Evolutionary conservation across 1,284 basidiomycete genomes (phyloP), one percentile per base, ranked within the genome.

Genomic region (Pulchroboletus neoregius): DNA sequence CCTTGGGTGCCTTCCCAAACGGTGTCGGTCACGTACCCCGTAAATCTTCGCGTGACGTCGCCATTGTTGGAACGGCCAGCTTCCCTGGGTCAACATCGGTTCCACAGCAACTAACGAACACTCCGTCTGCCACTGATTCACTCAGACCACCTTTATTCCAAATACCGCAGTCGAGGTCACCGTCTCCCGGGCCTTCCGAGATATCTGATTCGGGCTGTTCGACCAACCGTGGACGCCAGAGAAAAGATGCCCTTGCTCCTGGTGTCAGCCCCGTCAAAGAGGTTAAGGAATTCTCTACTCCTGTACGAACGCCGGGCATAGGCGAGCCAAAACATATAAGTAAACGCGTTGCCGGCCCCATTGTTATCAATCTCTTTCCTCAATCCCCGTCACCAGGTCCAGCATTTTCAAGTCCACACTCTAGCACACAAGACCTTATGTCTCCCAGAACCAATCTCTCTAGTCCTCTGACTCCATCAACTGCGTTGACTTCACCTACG

Each of bases 291-390:
- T 31, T 50, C 46, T 24, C 48, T 45, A 53, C 58, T 54, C 57
- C 65, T 56, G 56, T 68, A 43, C 57, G 70, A 26, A 84, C 81
- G 13, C 80, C 80, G 26, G 71, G 67, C 47, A 80, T 82, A 52
- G 79, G 81, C 27, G 70, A 81, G 57, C 66, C 66, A 52, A 83
- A 82, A 57, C 71, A 76, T 48, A 74, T 83, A 47, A 66, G 68
- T 53, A 67, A 72, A 45, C 80, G 75, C 34, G 78, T 83, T 33
- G 78, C 80, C 45, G 74, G 75, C 32, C 81, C 82, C 30, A 71
- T 82, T 15, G 69, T 82, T 34, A 68, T 79, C 52, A 73, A 67
- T 43, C 58, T 82, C 45, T 50, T 49, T 23, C 63, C 64, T 42
- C 53, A 57, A 22, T 51, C 59, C 11, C 49, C 49, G 39, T 61